Evolutionary conservation across 2,329 filamentous ascomycete species (phyloP).

Genomic region (Boeremia exigua): DNA sequence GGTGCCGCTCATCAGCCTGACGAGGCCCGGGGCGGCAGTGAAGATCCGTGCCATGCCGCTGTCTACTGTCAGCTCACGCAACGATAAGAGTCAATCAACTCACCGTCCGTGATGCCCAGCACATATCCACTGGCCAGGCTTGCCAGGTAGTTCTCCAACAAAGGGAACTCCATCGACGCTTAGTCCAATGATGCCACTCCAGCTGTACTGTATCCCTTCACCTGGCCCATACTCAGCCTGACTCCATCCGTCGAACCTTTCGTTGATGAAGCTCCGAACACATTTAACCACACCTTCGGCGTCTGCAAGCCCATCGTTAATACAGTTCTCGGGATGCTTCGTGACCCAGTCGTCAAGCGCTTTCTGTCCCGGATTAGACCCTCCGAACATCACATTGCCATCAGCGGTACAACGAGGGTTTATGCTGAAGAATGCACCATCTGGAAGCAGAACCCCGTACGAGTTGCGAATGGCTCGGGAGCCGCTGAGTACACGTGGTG

Average conservation of each 20-base stretch:
- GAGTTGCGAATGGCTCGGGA: slow-evolving; percentile 36
- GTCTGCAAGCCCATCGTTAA: slow-evolving; percentile 37
- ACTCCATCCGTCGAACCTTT: slow-evolving; percentile 35
- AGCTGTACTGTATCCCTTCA: slow-evolving; percentile 39
- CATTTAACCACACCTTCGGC: slow-evolving; percentile 33
- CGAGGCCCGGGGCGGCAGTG: slow-evolving; percentile 34
- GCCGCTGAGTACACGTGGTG: slow-evolving; percentile 26
- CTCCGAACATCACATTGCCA: slow-evolving; percentile 43
- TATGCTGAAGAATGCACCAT: slow-evolving; percentile 41
- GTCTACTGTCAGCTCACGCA: slow-evolving; percentile 4
- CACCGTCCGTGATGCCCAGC: slow-evolving; percentile 40
- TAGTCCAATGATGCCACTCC: slow-evolving; percentile 37
- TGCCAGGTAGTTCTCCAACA: slow-evolving; percentile 30
- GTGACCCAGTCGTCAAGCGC: slow-evolving; percentile 39
- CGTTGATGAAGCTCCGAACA: slow-evolving; percentile 32
- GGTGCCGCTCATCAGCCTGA: slow-evolving; percentile 32
- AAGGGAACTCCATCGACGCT: slow-evolving; percentile 37
- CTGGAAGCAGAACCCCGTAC: slow-evolving; percentile 39
- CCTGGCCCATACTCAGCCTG: slow-evolving; percentile 33
- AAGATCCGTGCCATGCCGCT: slow-evolving; percentile 39
- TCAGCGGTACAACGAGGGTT: slow-evolving; percentile 42
- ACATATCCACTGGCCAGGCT: slow-evolving; percentile 35
- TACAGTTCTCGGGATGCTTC: slow-evolving; percentile 35
- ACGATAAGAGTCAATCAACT: slow-evolving; percentile 4
- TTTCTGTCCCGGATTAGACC: slow-evolving; percentile 41